A percentile compares a stretch with the other conserved stretches of the same genome.
Conservation (phyloP, 2,329 filamentous ascomycete species). For the Trichoderma sp. region DNA sequence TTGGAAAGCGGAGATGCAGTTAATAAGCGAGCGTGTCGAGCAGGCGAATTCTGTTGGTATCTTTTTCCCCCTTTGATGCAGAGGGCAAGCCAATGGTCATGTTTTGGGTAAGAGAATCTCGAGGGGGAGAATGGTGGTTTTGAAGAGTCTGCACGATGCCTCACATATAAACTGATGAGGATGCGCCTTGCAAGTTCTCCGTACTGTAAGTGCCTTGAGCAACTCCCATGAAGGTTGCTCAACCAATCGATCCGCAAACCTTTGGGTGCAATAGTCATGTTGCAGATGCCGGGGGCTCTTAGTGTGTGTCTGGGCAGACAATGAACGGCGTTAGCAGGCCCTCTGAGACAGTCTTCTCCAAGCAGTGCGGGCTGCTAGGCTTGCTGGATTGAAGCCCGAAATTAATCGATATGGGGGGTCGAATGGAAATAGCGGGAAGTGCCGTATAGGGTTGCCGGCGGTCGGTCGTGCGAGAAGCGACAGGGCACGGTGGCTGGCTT, state of each 20-base stretch:
- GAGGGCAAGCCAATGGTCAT: not conserved
- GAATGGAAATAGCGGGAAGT: slow-evolving; percentile 2
- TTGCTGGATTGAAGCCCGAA: not conserved
- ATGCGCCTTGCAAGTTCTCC: not conserved
- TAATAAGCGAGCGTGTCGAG: not conserved
- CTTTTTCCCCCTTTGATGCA: not conserved
- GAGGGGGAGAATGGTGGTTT: not conserved
- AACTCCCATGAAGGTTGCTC: not conserved
- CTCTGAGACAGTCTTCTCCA: slow-evolving; percentile 14
- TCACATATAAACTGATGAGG: not conserved
- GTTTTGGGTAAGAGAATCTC: not conserved
- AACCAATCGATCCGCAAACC: slow-evolving; percentile 2
- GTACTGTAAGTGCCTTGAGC: not conserved
- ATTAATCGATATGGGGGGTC: not conserved
- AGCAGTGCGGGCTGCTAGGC: not conserved
- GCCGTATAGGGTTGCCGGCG: not conserved
- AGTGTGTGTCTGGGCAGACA: slow-evolving; percentile 3
- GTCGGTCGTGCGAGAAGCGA: not conserved
- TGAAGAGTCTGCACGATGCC: not conserved
- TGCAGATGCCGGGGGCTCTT: slow-evolving; percentile 20
- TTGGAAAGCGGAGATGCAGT: not conserved
- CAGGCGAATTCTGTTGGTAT: not conserved
- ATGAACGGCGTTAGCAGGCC: not conserved
- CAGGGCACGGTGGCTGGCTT: not conserved
- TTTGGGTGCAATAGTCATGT: slow-evolving; percentile 13